Percentiles rank a stretch among this genome's conserved stretches.
Evolutionary conservation across 768 basidiomycete genomes (phyloP).

Genomic region (Fomitopsis pulvina): DNA sequence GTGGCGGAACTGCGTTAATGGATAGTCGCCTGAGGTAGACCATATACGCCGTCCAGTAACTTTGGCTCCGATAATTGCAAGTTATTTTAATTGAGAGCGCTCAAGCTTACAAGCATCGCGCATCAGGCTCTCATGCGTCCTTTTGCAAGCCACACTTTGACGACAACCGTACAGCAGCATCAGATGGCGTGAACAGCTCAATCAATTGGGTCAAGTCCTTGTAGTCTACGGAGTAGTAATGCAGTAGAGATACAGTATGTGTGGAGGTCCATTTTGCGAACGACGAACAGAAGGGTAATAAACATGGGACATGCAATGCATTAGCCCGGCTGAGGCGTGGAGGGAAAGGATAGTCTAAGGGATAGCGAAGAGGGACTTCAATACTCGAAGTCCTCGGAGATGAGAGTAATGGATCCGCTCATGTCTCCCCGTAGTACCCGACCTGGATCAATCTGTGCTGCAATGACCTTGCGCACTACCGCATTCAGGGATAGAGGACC

Average conservation of each 20-base stretch:
- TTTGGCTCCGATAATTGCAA: too few relatives aligned
- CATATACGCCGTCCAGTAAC: too few relatives aligned
- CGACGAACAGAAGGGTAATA: not conserved
- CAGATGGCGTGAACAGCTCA: too few relatives aligned
- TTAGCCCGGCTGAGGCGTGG: not conserved
- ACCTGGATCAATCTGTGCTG: constrained; percentile 50
- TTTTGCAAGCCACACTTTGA: too few relatives aligned
- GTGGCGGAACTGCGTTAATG: too few relatives aligned
- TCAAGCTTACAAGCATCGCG: too few relatives aligned
- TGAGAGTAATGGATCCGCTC: constrained; percentile 51
- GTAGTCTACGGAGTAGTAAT: not conserved
- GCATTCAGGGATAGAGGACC: constrained; percentile 67
- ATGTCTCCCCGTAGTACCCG: constrained; percentile 48
- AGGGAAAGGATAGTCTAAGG: not conserved
- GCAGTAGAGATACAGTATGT: not conserved
- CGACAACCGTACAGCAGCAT: too few relatives aligned
- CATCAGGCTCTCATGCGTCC: too few relatives aligned
- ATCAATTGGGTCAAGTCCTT: too few relatives aligned
- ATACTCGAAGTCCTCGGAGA: constrained; percentile 65
- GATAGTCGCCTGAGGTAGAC: too few relatives aligned
- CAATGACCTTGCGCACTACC: constrained; percentile 58
- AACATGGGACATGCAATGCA: not conserved
- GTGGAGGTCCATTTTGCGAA: not conserved
- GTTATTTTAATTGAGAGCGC: too few relatives aligned
- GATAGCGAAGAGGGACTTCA: constrained; percentile 22